Evolutionary conservation across 1,284 basidiomycete genomes (phyloP).

Genomic region (Ustilago lituana): DNA sequence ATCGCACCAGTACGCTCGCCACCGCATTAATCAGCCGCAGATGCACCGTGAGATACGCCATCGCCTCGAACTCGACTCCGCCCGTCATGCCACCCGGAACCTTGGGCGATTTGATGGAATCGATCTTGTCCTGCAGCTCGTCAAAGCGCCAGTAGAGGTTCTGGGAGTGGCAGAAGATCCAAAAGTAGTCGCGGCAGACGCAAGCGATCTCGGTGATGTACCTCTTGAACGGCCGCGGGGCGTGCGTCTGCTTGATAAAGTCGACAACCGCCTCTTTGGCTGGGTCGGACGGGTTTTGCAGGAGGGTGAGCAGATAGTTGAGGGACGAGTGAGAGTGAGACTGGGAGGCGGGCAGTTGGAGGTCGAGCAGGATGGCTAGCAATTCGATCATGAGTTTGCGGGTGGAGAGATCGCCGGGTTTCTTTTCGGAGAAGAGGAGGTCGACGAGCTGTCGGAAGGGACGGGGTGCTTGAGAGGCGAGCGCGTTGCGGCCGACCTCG

Average conservation of each 20-base stretch:
- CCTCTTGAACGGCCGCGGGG: slow-evolving; percentile 85
- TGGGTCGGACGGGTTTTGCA: slow-evolving; percentile 54
- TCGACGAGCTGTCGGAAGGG: slow-evolving; percentile 85
- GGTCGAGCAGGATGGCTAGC: slow-evolving; percentile 70
- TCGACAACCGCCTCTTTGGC: slow-evolving; percentile 69
- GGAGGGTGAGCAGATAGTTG: slow-evolving; percentile 54
- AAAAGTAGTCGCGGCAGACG: slow-evolving; percentile 94
- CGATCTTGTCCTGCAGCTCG: slow-evolving; percentile 77
- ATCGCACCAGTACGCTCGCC: slow-evolving; percentile 20
- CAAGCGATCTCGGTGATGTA: slow-evolving; percentile 89
- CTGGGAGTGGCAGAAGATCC: slow-evolving; percentile 94
- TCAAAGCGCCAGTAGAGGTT: slow-evolving; percentile 87
- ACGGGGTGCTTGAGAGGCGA: slow-evolving; percentile 82
- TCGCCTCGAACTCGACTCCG: slow-evolving; percentile 96
- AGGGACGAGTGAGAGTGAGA: slow-evolving; percentile 36
- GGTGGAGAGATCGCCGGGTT: slow-evolving; percentile 89
- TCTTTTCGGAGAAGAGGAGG: slow-evolving; percentile 94
- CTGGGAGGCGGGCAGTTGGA: slow-evolving; percentile 54
- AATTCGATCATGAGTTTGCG: slow-evolving; percentile 89
- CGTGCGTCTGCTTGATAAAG: slow-evolving; percentile 86
- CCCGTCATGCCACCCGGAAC: slow-evolving; percentile 98
- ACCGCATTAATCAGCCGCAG: slow-evolving; percentile 53
- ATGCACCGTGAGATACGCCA: slow-evolving; percentile 77
- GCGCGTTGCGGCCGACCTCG: slow-evolving; percentile 75
- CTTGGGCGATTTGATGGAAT: slow-evolving; percentile 84